Percentiles rank a stretch among this genome's conserved stretches.
These are phyloP conservation scores for Panaeolus cyanescens DNA, from an alignment of 768 basidiomycete species.

Conservation along the genomic window DNA sequence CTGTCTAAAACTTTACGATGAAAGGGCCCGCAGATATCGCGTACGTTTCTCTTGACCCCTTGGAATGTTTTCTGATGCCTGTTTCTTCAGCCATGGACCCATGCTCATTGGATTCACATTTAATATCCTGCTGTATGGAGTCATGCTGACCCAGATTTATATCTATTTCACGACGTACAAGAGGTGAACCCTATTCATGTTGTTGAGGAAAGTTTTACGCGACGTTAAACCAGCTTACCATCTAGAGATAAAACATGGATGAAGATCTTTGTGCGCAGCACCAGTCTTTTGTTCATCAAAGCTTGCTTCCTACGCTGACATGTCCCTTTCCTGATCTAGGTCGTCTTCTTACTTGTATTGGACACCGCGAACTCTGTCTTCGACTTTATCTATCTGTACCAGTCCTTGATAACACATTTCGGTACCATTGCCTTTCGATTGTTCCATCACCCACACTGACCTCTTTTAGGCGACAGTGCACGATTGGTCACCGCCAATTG, in stretches of 20 bases:
- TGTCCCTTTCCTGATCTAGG: conserved; percentile 25
- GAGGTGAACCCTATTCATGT: conserved; percentile 24
- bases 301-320: not conserved
- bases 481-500: conserved; percentile 22
- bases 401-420: conserved; percentile 47
- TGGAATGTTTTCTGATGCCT: not conserved
- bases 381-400: conserved; percentile 46
- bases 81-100: conserved; percentile 43
- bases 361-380: conserved; percentile 52
- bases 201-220: too few species aligned
- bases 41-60: conserved; percentile 20
- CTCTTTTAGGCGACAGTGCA: conserved; percentile 13
- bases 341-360: conserved; percentile 42
- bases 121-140: conserved; percentile 49
- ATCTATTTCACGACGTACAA: conserved; percentile 43
- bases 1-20: conserved; percentile 5
- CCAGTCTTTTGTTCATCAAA: not conserved
- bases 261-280: conserved; percentile 40
- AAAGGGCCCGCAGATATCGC: conserved; percentile 34
- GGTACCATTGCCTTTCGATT: conserved; percentile 27
- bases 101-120: conserved; percentile 50
- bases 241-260: conserved; percentile 47
- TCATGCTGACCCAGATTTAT: conserved; percentile 50
- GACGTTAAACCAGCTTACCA: not conserved
- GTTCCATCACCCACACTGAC: not conserved